Percentiles rank a stretch among this genome's conserved stretches.
Conservation (phyloP, 192 early-diverging fungal genomes). For the Coemansia sp. region DNA sequence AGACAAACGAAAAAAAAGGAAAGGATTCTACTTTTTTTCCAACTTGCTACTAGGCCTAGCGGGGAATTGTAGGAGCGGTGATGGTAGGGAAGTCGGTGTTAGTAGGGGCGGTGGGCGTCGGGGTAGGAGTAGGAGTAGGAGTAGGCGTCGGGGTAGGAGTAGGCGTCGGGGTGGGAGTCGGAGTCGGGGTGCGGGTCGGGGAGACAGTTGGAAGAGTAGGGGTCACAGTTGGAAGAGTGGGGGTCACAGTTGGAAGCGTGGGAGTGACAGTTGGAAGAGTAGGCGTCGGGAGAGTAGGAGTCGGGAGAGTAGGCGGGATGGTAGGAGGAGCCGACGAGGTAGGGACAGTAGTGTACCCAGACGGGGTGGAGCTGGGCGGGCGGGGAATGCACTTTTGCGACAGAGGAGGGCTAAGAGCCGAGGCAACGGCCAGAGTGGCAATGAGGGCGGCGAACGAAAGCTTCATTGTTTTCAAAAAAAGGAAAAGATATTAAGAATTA, state of each 20-base stretch:
- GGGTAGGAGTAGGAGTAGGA: not conserved
- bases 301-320: not conserved
- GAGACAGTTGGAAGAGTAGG: not conserved
- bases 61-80: constrained; percentile 4
- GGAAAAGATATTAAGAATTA: not conserved
- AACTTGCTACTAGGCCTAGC: not conserved
- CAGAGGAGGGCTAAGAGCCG: not conserved
- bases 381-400: constrained; percentile 53
- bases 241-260: not conserved
- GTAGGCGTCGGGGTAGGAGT: not conserved
- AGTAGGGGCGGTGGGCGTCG: not conserved
- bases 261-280: not conserved
- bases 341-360: not conserved
- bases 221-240: not conserved
- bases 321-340: not conserved
- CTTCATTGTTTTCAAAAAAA: constrained; percentile 24
- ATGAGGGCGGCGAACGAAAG: constrained; percentile 18
- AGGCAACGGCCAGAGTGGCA: constrained; percentile 31
- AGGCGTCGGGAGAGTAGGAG: not conserved
- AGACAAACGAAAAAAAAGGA: no score
- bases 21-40: not conserved
- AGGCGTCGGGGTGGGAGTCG: not conserved
- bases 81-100: constrained; percentile 8
- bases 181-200: not conserved
- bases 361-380: constrained; percentile 12